Conservation (phyloP, 129 eudicot species). For the Helianthus tuberosus region DNA sequence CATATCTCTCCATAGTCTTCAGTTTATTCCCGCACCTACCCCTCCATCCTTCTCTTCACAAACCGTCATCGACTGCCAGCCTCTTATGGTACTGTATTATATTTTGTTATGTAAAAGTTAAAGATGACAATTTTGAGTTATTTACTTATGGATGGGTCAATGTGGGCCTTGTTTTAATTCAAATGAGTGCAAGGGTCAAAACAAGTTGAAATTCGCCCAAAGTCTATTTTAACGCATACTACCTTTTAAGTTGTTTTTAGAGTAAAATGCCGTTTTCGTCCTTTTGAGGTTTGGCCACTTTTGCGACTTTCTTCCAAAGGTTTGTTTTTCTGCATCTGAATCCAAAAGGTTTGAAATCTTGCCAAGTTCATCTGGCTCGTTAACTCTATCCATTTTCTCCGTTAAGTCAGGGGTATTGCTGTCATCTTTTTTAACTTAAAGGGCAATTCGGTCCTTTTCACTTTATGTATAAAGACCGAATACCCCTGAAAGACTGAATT, state of each 20-base stretch:
- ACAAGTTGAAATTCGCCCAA: neutral
- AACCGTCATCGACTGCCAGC: slow-evolving; percentile 84
- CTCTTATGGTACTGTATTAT: slow-evolving; percentile 67
- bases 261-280: too few relatives aligned
- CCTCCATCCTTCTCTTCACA: slow-evolving; percentile 85
- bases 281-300: too few relatives aligned
- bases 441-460: too few relatives aligned
- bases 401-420: too few relatives aligned
- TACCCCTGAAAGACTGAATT: too few relatives aligned
- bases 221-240: neutral
- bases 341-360: too few relatives aligned
- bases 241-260: neutral
- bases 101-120: slow-evolving; percentile 1
- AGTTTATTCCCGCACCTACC: slow-evolving; percentile 73
- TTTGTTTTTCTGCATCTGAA: too few relatives aligned
- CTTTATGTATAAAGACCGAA: too few relatives aligned
- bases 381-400: too few relatives aligned
- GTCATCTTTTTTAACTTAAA: too few relatives aligned
- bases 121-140: neutral
- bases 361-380: too few relatives aligned
- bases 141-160: slow-evolving; percentile 4
- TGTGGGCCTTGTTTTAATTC: slow-evolving; percentile 12
- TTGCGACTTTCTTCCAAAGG: too few relatives aligned
- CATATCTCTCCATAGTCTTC: slow-evolving; percentile 69
- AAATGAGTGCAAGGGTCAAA: neutral